Evolutionary conservation across 345 rosid genomes (phyloP), one percentile per base, ranked within the genome.

Genomic region (Streptanthus diversifolius): DNA sequence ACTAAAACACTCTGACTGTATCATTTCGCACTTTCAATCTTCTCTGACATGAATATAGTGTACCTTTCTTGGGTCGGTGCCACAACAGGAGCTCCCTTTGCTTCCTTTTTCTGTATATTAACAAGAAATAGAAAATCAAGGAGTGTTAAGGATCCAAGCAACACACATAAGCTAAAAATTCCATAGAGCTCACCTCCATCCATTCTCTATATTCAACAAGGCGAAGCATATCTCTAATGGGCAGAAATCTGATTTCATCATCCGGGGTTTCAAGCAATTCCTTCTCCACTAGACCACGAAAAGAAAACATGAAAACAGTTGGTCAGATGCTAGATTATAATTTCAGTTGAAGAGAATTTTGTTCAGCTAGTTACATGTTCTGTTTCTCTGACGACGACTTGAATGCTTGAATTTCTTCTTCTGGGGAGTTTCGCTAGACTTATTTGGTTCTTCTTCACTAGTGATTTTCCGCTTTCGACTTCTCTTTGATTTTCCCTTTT

Each of bases 341-440:
- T 55, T 8, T 30, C 39, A n/a, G 60, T 55, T 55, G 0, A 53
- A 14, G 11, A 30, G 15, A 15, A 11, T 3, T 25, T 19, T 3
- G 73, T 53, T 45, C 8, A 39, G 72, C 71, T 52, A 66, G 35
- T 76, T 72, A 91, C 93, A 9, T 57, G 63, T 81, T 59, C 76
- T 56, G 72, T 88, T 62, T 74, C 86, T 89, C 73, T 80, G 86
- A 43, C 91, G 82, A 51, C 85, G 89, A 75, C 86, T 82, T 54
- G 96, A 77, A 83, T 88, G 96, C 49, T 91, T 71, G 72, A 93
- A 91, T 71, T 87, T 93, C 75, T 86, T 93, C 82, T 86, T 83
- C 37, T 68, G 69, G 15, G 82, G 82, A 47, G 80, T 71, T 61
- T 88, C 68, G 3, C 54, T 73, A 35, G 81, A 68, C 29, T 83